A percentile compares a stretch with the other conserved stretches of the same genome.
These are phyloP conservation scores for Metschnikowia baotianmanensis DNA, from an alignment of 805 yeast genomes.

Conservation along the genomic window DNA sequence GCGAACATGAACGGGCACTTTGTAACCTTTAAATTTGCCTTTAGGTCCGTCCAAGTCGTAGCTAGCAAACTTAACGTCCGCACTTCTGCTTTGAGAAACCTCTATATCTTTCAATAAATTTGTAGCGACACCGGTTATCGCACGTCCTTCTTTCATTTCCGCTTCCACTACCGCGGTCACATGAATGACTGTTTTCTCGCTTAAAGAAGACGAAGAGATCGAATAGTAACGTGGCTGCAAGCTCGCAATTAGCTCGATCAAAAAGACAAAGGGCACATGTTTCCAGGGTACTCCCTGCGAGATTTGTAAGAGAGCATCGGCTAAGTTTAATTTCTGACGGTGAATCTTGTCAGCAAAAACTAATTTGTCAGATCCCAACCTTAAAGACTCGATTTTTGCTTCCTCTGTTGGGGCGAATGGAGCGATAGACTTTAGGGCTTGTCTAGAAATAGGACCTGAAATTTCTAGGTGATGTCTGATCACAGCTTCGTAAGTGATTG, in stretches of 20 bases:
- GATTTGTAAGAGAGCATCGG: conserved; percentile 65
- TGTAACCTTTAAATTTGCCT: conserved; percentile 46
- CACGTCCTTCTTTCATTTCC: conserved; percentile 29
- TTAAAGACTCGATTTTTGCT: conserved; percentile 46
- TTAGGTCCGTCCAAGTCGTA: conserved; percentile 89
- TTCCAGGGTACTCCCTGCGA: conserved; percentile 71
- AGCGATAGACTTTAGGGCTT: conserved; percentile 66
- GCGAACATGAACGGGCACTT: conserved; percentile 88
- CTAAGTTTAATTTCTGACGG: conserved; percentile 60
- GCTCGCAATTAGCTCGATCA: conserved; percentile 76
- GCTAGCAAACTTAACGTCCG: conserved; percentile 44
- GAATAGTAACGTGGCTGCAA: conserved; percentile 95
- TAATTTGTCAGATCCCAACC: conserved; percentile 65
- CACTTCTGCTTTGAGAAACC: conserved; percentile 47
- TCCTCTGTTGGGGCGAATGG: conserved; percentile 76
- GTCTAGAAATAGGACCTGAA: conserved; percentile 91
- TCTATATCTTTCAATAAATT: conserved; percentile 78
- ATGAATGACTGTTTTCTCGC: conserved; percentile 72
- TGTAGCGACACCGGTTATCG: conserved; percentile 85
- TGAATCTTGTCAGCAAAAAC: conserved; percentile 66
- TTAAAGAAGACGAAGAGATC: conserved; percentile 82
- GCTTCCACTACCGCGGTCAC: conserved; percentile 93
- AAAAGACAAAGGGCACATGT: conserved; percentile 75
- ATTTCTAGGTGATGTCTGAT: conserved; percentile 87
- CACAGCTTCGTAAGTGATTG: conserved; percentile 86